Base-by-base conservation (phyloP, 1,139 yeast genomes). In the Kurtzmaniella quercitrusa region DNA sequence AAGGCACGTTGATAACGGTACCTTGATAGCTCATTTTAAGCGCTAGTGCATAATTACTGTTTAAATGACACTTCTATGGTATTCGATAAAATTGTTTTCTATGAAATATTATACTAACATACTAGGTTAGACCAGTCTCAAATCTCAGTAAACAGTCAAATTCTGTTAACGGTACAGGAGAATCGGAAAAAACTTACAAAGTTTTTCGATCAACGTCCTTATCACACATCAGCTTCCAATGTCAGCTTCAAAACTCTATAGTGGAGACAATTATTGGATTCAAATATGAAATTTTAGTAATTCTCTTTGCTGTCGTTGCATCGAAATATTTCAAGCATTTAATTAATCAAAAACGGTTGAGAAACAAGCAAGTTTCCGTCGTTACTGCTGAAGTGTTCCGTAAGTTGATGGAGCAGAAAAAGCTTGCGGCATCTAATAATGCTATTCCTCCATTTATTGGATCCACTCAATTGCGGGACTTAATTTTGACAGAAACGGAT, bases 391-490 rank as follows among this genome's bases (percentile, higher is more conserved):
- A 75, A 42, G 80, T 80, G 3, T 50, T 82, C 9, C 59, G 59
- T 16, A 78, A 71, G 50, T 65, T 84, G 43, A 65, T 68, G 54
- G 52, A 52, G 28, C 78, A 76, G 49, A 64, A 66, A 23, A 51
- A 49, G 36, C 39, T 61, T 41, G 55, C 65, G 8, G 52, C 48
- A 47, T 63, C 41, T 51, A 60, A 62, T 3, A 17, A 20, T 16
- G 52, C 57, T 21, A 56, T 56, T 12, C 51, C 66, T 38, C 48
- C 79, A 18, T 85, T 74, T 54, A 66, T 88, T 45, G 88, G 93
- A 16, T 75, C 87, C 14, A 83, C 84, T 38, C 95, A 87, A 54
- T 70, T 89, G 34, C 74, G 96, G 42, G 96, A 88, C 59, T 74
- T 79, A 47, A 72, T 86, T 38, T 66, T 87, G 33, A 59, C 70